Evolutionary conservation across 2,329 filamentous ascomycete genomes (phyloP).

Genomic region (Pseudogymnoascus sp.): DNA sequence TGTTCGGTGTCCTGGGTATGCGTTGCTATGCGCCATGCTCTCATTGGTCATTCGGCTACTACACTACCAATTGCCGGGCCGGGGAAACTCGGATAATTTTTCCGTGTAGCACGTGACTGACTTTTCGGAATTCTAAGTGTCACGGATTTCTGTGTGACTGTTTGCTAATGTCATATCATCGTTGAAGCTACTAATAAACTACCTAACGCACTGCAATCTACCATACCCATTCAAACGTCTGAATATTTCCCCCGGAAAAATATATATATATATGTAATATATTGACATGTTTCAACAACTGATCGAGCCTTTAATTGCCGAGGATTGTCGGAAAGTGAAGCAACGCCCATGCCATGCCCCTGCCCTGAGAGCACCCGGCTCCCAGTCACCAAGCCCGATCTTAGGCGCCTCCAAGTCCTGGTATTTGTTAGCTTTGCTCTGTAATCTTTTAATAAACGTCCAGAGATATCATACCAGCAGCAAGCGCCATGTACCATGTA

Average conservation of each 20-base stretch:
- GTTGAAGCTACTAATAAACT: not conserved
- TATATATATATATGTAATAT: not conserved
- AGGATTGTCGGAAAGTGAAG: not conserved
- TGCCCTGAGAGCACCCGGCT: not conserved
- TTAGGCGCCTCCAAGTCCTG: conserved; percentile 1
- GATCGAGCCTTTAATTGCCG: not conserved
- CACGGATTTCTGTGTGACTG: not conserved
- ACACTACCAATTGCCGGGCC: not conserved
- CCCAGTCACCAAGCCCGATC: not conserved
- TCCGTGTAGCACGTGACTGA: not conserved
- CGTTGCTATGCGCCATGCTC: not conserved
- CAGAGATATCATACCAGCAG: conserved; percentile 49
- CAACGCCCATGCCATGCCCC: not conserved
- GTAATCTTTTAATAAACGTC: not conserved
- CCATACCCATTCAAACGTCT: not conserved
- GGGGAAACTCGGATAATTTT: conserved; percentile 6
- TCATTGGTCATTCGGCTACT: conserved; percentile 4
- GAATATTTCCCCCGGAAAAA: not conserved
- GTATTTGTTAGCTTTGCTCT: not conserved
- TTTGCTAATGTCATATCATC: not conserved
- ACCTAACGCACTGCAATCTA: not conserved
- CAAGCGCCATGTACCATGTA: conserved; percentile 78
- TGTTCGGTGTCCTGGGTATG: not conserved
- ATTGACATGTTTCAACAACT: not conserved
- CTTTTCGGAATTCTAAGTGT: too few relatives aligned